These are phyloP conservation scores for Vararia minispora DNA, from an alignment of 768 basidiomycete genomes.

Conservation along the genomic window DNA sequence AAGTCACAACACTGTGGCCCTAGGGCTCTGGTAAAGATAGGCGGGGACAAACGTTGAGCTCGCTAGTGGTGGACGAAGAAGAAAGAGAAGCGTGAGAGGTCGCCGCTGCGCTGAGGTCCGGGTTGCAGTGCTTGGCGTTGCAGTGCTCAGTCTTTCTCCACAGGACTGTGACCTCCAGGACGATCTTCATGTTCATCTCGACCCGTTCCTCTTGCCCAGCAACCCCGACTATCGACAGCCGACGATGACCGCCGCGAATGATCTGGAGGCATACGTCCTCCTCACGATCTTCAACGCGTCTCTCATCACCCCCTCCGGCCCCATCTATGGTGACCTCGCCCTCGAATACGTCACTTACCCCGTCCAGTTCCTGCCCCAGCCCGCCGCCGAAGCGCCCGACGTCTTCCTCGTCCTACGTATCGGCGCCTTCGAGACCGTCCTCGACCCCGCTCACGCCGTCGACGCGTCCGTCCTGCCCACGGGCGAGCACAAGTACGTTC, in stretches of 20 bases:
- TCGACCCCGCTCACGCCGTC: slow-evolving; percentile 10
- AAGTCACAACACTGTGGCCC: no score
- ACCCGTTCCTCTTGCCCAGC: no score
- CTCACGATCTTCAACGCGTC: slow-evolving; percentile 10
- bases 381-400: slow-evolving; percentile 2
- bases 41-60: no score
- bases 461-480: slow-evolving; percentile 4
- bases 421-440: slow-evolving; percentile 10
- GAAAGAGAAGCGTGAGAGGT: no score
- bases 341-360: slow-evolving; percentile 12
- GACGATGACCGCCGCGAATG: neutral
- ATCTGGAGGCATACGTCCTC: slow-evolving; percentile 9
- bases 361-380: neutral
- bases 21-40: no score
- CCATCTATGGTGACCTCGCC: slow-evolving; percentile 6
- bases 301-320: slow-evolving; percentile 6
- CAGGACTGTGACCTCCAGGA: no score
- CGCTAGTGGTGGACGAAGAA: no score
- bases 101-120: no score
- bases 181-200: no score
- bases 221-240: no score
- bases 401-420: slow-evolving; percentile 13
- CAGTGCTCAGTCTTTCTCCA: no score
- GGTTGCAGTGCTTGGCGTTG: no score
- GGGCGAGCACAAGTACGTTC: slow-evolving; percentile 9